Evolutionary conservation across 345 rosid species (phyloP).

Genomic region (Moricandia moricandioides): DNA sequence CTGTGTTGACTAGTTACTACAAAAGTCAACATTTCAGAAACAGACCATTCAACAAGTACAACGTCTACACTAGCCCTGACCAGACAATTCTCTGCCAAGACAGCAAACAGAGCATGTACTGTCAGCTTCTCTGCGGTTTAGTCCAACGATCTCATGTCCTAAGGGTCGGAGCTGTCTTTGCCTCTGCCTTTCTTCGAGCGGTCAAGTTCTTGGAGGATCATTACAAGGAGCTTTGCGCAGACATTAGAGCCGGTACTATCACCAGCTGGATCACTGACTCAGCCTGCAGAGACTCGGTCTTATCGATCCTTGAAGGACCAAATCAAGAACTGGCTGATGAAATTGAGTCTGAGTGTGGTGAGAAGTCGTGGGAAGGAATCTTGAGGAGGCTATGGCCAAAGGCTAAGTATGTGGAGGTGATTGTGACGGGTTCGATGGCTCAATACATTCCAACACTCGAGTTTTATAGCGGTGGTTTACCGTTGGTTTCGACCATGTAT

Average conservation of each 20-base stretch:
- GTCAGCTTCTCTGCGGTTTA: constrained; percentile 83
- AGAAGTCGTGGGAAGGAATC: constrained; percentile 80
- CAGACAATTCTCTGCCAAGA: constrained; percentile 82
- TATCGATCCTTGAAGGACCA: constrained; percentile 41
- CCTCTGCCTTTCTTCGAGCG: constrained; percentile 85
- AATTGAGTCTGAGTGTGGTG: constrained; percentile 51
- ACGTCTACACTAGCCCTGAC: constrained; percentile 83
- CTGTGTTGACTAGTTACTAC: constrained; percentile 91
- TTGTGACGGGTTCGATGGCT: constrained; percentile 95
- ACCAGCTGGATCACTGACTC: constrained; percentile 80
- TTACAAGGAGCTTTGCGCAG: constrained; percentile 67
- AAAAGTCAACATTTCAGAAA: constrained; percentile 78
- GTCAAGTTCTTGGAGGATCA: constrained; percentile 77
- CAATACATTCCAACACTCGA: constrained; percentile 85
- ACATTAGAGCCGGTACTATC: constrained; percentile 62
- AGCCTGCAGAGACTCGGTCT: constrained; percentile 55
- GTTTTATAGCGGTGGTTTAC: constrained; percentile 80
- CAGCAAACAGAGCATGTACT: constrained; percentile 94
- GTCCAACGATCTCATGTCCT: constrained; percentile 70
- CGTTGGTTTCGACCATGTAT: constrained; percentile 86
- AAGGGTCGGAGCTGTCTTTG: constrained; percentile 84
- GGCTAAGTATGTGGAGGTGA: constrained; percentile 89
- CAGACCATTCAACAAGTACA: constrained; percentile 75
- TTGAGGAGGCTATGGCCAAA: constrained; percentile 77
- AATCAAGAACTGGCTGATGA: constrained; percentile 52